Evolutionary conservation across 805 yeast species (phyloP).

Genomic region (Pichia ethanolica): DNA sequence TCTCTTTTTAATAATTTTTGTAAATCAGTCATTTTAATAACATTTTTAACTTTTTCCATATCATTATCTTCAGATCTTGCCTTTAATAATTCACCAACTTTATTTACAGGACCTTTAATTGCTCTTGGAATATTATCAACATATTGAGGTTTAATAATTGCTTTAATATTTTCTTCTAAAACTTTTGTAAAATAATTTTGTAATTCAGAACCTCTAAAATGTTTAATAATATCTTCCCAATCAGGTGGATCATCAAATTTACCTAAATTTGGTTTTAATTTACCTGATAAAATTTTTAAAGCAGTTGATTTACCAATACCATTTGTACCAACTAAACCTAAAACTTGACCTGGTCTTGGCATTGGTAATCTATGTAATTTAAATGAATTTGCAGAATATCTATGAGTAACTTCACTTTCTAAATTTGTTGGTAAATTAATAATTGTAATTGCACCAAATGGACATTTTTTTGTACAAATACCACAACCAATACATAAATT

Average conservation of each 20-base stretch:
- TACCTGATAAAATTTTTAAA: constrained; percentile 91
- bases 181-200: constrained; percentile 94
- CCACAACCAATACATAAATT: constrained; percentile 97
- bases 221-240: constrained; percentile 87
- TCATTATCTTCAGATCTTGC: constrained; percentile 69
- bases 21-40: constrained; percentile 68
- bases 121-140: constrained; percentile 98
- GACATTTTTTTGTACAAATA: constrained; percentile 98
- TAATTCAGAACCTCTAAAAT: constrained; percentile 95
- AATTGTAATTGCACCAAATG: constrained; percentile 93
- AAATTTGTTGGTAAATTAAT: constrained; percentile 94
- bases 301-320: constrained; percentile 99
- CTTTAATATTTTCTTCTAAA: constrained; percentile 87
- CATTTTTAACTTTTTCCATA: constrained; percentile 43
- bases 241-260: constrained; percentile 93
- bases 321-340: constrained; percentile 96
- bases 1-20: constrained; percentile 77
- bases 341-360: constrained; percentile 98
- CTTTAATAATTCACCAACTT: constrained; percentile 78
- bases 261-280: constrained; percentile 95
- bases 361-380: constrained; percentile 95
- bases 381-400: constrained; percentile 97
- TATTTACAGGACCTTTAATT: constrained; percentile 78
- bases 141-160: constrained; percentile 98
- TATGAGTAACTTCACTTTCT: constrained; percentile 87